Base-by-base conservation (phyloP, 75 land plant genomes). In the Cupressus sempervirens region DNA sequence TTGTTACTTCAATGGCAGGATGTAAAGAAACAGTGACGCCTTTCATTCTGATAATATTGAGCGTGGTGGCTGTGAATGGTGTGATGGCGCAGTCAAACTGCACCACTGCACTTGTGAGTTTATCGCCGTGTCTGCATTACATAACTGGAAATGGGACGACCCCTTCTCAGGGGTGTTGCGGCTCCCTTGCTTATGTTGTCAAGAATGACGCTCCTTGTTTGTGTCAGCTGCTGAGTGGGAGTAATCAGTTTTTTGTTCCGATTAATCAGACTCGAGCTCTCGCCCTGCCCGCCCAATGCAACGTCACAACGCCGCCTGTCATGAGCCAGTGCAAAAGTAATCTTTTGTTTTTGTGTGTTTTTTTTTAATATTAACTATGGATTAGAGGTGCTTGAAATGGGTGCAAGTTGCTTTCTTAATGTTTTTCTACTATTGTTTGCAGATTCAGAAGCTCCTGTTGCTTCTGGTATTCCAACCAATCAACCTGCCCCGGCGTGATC, bases 221-320 rank as follows among this genome's bases (percentile, higher is more conserved):
- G 84, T 90, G 91, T 56, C 86, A 88, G 53, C 74, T 88, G 35
- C 35, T 84, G 18, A 80, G 8, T 26, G 13, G 32, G 0, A 29
- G 30, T 30, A 68, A 68, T 68, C 8, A 32, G 73, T 13, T 50
- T 1, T 13, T 13, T 1, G 13, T 50, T 50, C 73, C 73, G 2
- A 68, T 68, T n/a, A 75, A 75, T 6, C 77, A 75, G 18, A 75
- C 77, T 34, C 77, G 38, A 34, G 77, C 77, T 35, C 11, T 75
- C 7, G 77, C 36, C 7, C 10, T 75, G 77, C 77, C 77, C 5
- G 16, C 2, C 40, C 4, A n/a, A 34, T 75, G 77, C 43, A 75
- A 75, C 3, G 77, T 75, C 20, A 35, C 77, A 23, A 75, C 77
- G 20, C 43, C 77, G 40, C 23, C 77, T 10, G 32, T 36, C 40